phyloP scores from a whole-genome alignment of 2,329 filamentous ascomycete species.

The Keithomyces neogunnii region DNA sequence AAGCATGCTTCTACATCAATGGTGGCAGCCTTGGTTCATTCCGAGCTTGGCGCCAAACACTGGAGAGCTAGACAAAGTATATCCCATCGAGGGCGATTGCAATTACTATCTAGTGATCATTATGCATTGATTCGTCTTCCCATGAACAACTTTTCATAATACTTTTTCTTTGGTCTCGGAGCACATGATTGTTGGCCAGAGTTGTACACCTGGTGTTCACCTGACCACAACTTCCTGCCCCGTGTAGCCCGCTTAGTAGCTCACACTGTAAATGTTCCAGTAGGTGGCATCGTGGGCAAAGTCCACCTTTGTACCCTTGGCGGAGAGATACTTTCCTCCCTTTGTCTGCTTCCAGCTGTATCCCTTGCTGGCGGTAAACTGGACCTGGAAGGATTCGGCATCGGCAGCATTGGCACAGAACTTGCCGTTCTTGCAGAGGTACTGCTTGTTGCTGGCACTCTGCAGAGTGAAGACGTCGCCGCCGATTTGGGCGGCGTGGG shows the following conservation, averaged over 20 bases:
- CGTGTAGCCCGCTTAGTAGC: not conserved
- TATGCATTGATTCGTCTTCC: too few relatives aligned
- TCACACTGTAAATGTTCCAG: not conserved
- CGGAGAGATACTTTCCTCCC: not conserved
- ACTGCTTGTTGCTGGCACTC: slow-evolving; percentile 15
- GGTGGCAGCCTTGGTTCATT: too few relatives aligned
- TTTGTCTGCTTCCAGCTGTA: not conserved
- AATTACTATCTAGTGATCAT: too few relatives aligned
- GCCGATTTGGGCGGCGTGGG: slow-evolving; percentile 28
- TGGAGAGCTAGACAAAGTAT: too few relatives aligned
- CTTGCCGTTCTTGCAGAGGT: slow-evolving; percentile 8
- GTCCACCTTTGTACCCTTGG: not conserved
- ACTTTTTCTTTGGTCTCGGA: too few relatives aligned
- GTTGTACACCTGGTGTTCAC: too few relatives aligned
- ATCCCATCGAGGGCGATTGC: too few relatives aligned
- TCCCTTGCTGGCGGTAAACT: not conserved
- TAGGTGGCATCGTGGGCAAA: not conserved
- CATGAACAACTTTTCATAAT: too few relatives aligned
- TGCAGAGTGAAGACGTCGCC: slow-evolving; percentile 18
- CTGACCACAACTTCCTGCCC: too few relatives aligned
- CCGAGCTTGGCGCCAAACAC: too few relatives aligned
- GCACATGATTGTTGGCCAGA: too few relatives aligned
- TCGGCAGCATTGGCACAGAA: not conserved
- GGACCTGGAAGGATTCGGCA: not conserved
- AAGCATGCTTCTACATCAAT: too few relatives aligned